Evolutionary conservation across 257 asterid species (phyloP).

Genomic region (Fraxinus quadrangulata): DNA sequence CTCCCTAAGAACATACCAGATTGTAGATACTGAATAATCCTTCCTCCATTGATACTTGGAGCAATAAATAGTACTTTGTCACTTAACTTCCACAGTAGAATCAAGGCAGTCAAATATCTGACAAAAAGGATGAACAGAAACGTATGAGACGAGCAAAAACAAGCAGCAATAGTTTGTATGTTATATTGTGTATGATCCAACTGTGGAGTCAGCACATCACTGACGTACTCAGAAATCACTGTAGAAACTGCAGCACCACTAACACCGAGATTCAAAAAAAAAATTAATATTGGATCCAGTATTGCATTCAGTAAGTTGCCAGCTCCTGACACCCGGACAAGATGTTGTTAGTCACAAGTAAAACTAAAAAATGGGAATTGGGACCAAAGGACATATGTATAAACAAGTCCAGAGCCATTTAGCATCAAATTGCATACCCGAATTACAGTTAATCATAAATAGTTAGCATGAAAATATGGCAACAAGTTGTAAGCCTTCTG

Average conservation of each 20-base stretch:
- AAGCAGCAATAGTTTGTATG: not conserved
- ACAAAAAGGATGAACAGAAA: slow-evolving; percentile 22
- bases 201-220: slow-evolving; percentile 59
- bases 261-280: slow-evolving; percentile 64
- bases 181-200: slow-evolving; percentile 31
- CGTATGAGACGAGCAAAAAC: slow-evolving; percentile 14
- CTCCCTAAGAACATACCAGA: slow-evolving; percentile 55
- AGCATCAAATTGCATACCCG: not conserved
- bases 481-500: not conserved
- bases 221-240: slow-evolving; percentile 94
- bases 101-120: slow-evolving; percentile 79
- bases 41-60: slow-evolving; percentile 64
- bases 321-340: slow-evolving; percentile 58
- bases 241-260: slow-evolving; percentile 93
- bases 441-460: not conserved
- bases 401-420: not conserved
- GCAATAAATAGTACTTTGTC: slow-evolving; percentile 64
- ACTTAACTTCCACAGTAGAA: slow-evolving; percentile 80
- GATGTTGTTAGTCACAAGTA: slow-evolving; percentile 21
- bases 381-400: not conserved
- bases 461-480: not conserved
- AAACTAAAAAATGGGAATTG: slow-evolving; percentile 9
- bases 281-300: slow-evolving; percentile 74
- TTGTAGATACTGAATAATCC: slow-evolving; percentile 69
- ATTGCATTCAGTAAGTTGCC: slow-evolving; percentile 80